These are phyloP conservation scores for Aspergillus coremiiformis DNA, from an alignment of 495 filamentous ascomycete genomes.

Conservation along the genomic window DNA sequence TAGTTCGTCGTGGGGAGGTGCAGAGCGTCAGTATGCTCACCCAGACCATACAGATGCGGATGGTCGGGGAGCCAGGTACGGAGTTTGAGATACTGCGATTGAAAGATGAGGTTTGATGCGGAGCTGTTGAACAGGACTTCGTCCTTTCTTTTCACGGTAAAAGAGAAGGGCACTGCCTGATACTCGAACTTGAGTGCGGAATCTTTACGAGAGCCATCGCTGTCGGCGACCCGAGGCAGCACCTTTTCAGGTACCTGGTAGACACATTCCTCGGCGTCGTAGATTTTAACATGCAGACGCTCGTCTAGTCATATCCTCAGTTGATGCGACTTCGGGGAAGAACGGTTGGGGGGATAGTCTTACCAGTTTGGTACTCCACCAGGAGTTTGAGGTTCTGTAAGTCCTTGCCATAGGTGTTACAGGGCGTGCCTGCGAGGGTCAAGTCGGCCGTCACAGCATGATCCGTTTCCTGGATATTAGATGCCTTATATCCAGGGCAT, in stretches of 20 bases:
- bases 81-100: slow-evolving; percentile 69
- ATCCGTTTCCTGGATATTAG: slow-evolving; percentile 48
- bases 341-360: slow-evolving; percentile 16
- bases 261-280: slow-evolving; percentile 62
- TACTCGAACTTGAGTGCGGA: slow-evolving; percentile 56
- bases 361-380: slow-evolving; percentile 71
- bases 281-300: slow-evolving; percentile 77
- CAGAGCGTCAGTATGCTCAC: slow-evolving; percentile 71
- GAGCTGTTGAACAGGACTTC: slow-evolving; percentile 79
- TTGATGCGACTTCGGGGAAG: neutral
- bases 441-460: slow-evolving; percentile 49
- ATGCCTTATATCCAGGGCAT: slow-evolving; percentile 69
- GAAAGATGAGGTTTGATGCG: slow-evolving; percentile 62
- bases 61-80: slow-evolving; percentile 59
- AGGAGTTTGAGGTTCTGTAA: slow-evolving; percentile 56
- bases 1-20: slow-evolving; percentile 66
- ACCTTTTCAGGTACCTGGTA: slow-evolving; percentile 75
- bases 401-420: slow-evolving; percentile 67
- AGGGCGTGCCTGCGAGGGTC: slow-evolving; percentile 56
- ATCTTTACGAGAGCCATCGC: slow-evolving; percentile 16
- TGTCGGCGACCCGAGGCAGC: slow-evolving; percentile 50
- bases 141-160: slow-evolving; percentile 54
- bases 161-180: slow-evolving; percentile 64
- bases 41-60: slow-evolving; percentile 71
- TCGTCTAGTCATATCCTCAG: slow-evolving; percentile 40